Conservation (phyloP, 1,284 basidiomycete genomes). For the Ustilago vetiveriae region DNA sequence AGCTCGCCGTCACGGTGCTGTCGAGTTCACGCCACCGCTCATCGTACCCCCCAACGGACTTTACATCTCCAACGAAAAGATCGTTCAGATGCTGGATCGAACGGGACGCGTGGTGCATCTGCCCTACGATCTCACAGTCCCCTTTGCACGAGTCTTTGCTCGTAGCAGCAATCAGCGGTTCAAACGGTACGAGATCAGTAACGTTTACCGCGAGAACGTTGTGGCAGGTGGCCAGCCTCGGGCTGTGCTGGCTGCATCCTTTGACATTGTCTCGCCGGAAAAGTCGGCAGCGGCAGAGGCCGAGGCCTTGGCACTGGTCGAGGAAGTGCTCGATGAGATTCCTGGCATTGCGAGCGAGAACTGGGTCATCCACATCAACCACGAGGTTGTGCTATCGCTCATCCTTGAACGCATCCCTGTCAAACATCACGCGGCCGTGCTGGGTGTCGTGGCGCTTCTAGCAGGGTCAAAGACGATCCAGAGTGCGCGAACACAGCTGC, state of each 20-base stretch:
- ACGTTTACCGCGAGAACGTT: constrained; percentile 66
- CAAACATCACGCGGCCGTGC: constrained; percentile 54
- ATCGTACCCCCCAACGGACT: constrained; percentile 76
- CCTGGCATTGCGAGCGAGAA: constrained; percentile 59
- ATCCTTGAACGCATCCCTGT: constrained; percentile 60
- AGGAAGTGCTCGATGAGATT: constrained; percentile 62
- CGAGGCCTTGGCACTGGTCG: constrained; percentile 60
- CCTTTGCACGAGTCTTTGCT: constrained; percentile 86
- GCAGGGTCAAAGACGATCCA: constrained; percentile 41
- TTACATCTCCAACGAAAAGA: constrained; percentile 83
- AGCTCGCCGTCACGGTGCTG: constrained; percentile 87
- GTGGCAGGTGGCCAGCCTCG: constrained; percentile 67
- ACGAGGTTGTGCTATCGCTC: constrained; percentile 53
- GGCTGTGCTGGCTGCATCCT: constrained; percentile 64
- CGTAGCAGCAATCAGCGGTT: constrained; percentile 79
- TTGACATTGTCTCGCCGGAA: constrained; percentile 67
- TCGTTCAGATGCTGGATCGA: constrained; percentile 81
- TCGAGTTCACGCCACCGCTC: constrained; percentile 83
- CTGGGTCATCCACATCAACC: constrained; percentile 65
- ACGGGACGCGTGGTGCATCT: constrained; percentile 66
- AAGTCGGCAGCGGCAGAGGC: constrained; percentile 65
- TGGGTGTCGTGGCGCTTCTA: constrained; percentile 44
- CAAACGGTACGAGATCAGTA: constrained; percentile 83
- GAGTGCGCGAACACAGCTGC: constrained; percentile 51
- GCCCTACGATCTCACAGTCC: constrained; percentile 71